Evolutionary conservation across 2,329 filamentous ascomycete species (phyloP), one percentile per base, ranked within the genome.

Genomic region (Trichoderma aggressivum): DNA sequence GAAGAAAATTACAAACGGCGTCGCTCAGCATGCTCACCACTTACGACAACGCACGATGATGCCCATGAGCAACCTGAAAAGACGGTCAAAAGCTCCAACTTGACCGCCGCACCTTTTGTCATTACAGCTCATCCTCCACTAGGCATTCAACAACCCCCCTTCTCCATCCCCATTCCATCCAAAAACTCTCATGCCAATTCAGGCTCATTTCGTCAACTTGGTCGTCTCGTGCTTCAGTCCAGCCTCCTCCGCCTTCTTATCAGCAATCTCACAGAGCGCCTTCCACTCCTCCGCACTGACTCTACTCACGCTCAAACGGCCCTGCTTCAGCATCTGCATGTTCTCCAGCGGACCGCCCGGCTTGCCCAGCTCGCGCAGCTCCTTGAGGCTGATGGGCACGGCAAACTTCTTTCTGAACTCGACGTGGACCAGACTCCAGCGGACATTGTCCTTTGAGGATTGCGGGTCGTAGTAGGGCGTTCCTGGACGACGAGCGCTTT

Each of bases 391-490:
- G 70, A 98, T 87, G 0, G 90, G 87, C 16, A 89, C 85, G 2
- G 85, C 84, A 75, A 98, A 94, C 81, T 97, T 98, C 79, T 89
- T 90, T 71, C 92, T 89, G 79, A 97, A 98, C 76, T 91, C 87
- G 61, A 98, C 95, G 73, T 97, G 92, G 1, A 98, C 96, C 21
- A 96, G 88, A 67, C 90, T 93, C 96, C 96, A 99, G 76, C 68
- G 87, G 84, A 74, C 88, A 11, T 82, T 82, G 7, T 83, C 83
- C 58, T 80, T 80, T 5, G 82, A 90, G 2, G 92, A 93, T 67
- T 91, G 91, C 1, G 90, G 82, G 78, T 98, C 96, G 79, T 94
- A 97, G 82, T 98, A 98, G 0, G 94, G 91, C 3, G 78, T 80
- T 14, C 78, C 79, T 1, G 80, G 78, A 1, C 75, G 76, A 18